Conservation (phyloP, 1,284 basidiomycete species). For the Meira miltonrushii region DNA sequence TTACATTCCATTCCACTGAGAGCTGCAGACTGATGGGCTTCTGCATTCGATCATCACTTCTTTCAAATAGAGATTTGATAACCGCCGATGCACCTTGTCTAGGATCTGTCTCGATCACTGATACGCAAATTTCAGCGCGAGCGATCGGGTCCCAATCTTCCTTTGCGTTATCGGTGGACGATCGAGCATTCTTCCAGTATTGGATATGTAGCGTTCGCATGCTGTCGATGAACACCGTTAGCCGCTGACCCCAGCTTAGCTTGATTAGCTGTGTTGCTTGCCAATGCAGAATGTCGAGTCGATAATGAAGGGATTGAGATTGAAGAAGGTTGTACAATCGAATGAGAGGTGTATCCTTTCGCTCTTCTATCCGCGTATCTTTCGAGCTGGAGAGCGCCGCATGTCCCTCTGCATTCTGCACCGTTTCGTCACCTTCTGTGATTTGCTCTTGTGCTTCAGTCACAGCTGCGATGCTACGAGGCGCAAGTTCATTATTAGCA, state of each 20-base stretch:
- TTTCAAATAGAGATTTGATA: background rate
- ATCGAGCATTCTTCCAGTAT: slow-evolving; percentile 6
- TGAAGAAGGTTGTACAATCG: slow-evolving; percentile 35
- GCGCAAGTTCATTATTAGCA: slow-evolving; percentile 34
- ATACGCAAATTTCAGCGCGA: background rate
- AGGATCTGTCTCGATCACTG: background rate
- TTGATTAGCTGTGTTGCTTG: slow-evolving; percentile 37
- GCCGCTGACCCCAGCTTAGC: slow-evolving; percentile 35
- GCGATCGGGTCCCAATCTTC: slow-evolving; percentile 6
- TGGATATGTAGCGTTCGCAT: background rate
- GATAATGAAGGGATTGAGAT: slow-evolving; percentile 39
- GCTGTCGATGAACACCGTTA: slow-evolving; percentile 14
- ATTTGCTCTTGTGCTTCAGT: slow-evolving; percentile 9
- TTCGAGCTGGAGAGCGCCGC: background rate
- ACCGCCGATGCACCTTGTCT: background rate
- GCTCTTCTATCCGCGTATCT: background rate
- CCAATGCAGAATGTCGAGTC: slow-evolving; percentile 43
- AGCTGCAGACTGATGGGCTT: slow-evolving; percentile 4
- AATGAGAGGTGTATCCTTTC: slow-evolving; percentile 25
- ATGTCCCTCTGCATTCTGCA: background rate
- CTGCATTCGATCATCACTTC: background rate
- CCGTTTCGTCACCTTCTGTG: slow-evolving; percentile 3
- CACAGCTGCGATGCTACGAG: slow-evolving; percentile 8
- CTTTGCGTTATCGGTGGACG: too few relatives aligned
- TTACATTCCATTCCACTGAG: slow-evolving; percentile 12